Percentiles rank a stretch among this genome's conserved stretches.
Evolutionary conservation across 768 basidiomycete genomes (phyloP).

Genomic region (Suillus ampliporus): DNA sequence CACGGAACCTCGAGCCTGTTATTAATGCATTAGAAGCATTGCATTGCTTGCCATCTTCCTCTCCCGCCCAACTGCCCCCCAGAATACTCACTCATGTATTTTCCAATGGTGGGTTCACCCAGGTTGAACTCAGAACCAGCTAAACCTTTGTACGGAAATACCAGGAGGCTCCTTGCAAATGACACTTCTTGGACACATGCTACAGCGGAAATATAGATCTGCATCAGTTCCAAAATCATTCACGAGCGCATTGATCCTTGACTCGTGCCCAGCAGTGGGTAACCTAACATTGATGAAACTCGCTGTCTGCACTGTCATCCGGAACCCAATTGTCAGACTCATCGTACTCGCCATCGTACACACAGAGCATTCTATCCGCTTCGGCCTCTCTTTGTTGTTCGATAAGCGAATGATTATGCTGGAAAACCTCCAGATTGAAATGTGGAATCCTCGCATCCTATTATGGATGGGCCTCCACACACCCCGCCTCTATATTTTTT

Average conservation of each 20-base stretch:
- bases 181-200: constrained; percentile 21
- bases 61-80: constrained; percentile 11
- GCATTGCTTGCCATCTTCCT: constrained; percentile 22
- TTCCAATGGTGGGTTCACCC: constrained; percentile 30
- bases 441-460: constrained; percentile 31
- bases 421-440: constrained; percentile 13
- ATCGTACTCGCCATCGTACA: constrained; percentile 21
- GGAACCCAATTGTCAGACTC: constrained; percentile 25
- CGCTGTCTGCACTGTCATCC: constrained; percentile 27
- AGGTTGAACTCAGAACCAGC: not conserved
- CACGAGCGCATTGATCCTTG: constrained; percentile 27
- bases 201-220: constrained; percentile 25
- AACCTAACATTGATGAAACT: constrained; percentile 19
- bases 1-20: constrained; percentile 25
- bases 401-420: constrained; percentile 21
- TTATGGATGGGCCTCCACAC: constrained; percentile 38
- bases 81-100: constrained; percentile 35
- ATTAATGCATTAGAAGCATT: constrained; percentile 28
- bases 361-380: constrained; percentile 15
- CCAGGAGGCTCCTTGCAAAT: constrained; percentile 32
- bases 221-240: constrained; percentile 6
- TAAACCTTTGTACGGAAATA: not conserved
- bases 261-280: constrained; percentile 27
- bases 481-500: constrained; percentile 44
- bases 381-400: constrained; percentile 18